Conservation (phyloP, 768 basidiomycete genomes). For the Mycena sanguinolenta region DNA sequence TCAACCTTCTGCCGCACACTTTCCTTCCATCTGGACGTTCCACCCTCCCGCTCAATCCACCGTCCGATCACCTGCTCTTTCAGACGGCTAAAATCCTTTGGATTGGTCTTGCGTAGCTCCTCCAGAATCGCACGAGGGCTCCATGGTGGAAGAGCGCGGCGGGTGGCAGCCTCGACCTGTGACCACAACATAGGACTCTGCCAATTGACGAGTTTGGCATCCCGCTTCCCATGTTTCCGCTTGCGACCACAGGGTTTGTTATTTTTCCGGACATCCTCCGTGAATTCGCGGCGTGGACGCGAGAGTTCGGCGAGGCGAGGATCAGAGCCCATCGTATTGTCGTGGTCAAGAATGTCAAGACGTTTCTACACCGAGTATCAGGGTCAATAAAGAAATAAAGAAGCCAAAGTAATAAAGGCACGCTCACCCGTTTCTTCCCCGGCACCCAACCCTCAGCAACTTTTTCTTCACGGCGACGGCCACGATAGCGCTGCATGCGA, state of each 20-base stretch:
- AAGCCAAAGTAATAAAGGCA: no score
- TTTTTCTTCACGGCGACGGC: background rate
- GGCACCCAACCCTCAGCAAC: background rate
- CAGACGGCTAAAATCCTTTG: background rate
- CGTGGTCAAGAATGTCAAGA: background rate
- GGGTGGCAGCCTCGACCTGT: slow-evolving; percentile 9
- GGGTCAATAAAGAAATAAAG: background rate
- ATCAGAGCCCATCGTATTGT: background rate
- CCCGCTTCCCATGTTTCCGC: background rate
- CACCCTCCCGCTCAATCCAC: background rate
- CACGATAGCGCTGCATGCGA: slow-evolving; percentile 1
- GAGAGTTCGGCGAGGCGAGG: slow-evolving; percentile 26
- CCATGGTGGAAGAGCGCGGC: slow-evolving; percentile 9
- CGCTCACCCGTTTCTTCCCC: slow-evolving; percentile 9
- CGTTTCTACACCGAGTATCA: slow-evolving; percentile 2
- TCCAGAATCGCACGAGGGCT: slow-evolving; percentile 9
- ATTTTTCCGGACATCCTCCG: slow-evolving; percentile 7
- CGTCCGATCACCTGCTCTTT: slow-evolving; percentile 25
- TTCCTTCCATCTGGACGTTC: slow-evolving; percentile 2
- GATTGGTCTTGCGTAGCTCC: slow-evolving; percentile 6
- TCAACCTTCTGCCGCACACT: background rate
- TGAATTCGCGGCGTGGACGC: slow-evolving; percentile 30
- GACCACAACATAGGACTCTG: slow-evolving; percentile 19
- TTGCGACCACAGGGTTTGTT: slow-evolving; percentile 29
- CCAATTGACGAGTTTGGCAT: slow-evolving; percentile 31